Percentiles rank a stretch among this genome's conserved stretches.
Conservation (phyloP, 148 eudicot genomes). For the Pharnaceum exiguum region DNA sequence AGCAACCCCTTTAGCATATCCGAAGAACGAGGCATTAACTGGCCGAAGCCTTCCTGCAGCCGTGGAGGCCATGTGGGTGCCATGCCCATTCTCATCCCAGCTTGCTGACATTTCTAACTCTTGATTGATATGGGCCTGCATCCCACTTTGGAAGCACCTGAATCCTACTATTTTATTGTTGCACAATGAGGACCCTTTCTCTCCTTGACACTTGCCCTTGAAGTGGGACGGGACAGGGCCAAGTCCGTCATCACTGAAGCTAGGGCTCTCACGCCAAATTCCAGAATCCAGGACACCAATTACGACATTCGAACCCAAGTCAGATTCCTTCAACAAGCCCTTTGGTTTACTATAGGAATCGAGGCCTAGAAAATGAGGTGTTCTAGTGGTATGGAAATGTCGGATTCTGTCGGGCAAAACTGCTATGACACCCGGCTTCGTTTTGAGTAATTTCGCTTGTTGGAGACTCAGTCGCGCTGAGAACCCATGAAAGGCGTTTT, state of each 20-base stretch:
- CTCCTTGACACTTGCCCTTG: constrained; percentile 52
- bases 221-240: constrained; percentile 51
- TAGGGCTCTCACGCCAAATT: constrained; percentile 51
- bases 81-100: constrained; percentile 61
- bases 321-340: constrained; percentile 17
- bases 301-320: constrained; percentile 26
- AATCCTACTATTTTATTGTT: constrained; percentile 67
- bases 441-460: constrained; percentile 7
- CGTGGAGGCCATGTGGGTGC: constrained; percentile 73
- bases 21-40: constrained; percentile 27
- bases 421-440: constrained; percentile 5
- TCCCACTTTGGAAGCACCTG: constrained; percentile 19
- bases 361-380: constrained; percentile 30
- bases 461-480: constrained; percentile 12
- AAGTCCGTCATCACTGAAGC: constrained; percentile 54
- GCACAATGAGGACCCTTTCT: constrained; percentile 35
- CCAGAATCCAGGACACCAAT: constrained; percentile 71
- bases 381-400: constrained; percentile 22
- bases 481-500: constrained; percentile 26
- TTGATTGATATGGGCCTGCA: constrained; percentile 13
- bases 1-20: constrained; percentile 44
- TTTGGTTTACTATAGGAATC: constrained; percentile 10
- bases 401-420: constrained; percentile 9
- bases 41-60: constrained; percentile 34
- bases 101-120: constrained; percentile 11